Percentiles rank a stretch among this genome's conserved stretches.
phyloP scores from a whole-genome alignment of 345 rosid genomes.

The Carallia pectinifolia region DNA sequence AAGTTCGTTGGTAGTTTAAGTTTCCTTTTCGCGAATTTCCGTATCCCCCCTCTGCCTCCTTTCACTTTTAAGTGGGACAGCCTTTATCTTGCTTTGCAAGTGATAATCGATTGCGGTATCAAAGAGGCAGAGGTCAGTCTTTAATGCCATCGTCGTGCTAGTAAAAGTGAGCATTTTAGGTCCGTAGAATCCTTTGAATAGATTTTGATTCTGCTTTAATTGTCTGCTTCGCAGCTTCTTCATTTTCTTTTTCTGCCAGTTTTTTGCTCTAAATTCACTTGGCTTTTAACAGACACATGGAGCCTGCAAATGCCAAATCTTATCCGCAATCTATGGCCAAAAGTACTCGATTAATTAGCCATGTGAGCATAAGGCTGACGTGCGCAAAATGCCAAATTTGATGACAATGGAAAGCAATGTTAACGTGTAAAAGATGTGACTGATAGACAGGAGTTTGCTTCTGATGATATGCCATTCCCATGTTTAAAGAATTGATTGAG shows the following conservation, averaged over 20 bases:
- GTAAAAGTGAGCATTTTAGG: too few species aligned
- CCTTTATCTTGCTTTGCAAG: conserved; percentile 7
- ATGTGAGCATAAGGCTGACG: conserved; percentile 1
- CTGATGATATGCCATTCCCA: neutral
- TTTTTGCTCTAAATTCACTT: neutral
- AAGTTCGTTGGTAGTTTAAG: conserved; percentile 13
- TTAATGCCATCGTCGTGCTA: too few species aligned
- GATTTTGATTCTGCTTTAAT: neutral
- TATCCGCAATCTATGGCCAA: neutral
- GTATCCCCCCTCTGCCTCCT: too few species aligned
- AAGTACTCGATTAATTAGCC: conserved; percentile 2
- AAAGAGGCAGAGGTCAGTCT: too few species aligned
- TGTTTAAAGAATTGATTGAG: neutral
- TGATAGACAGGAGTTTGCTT: too few species aligned
- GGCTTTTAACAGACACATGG: neutral
- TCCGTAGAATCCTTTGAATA: neutral
- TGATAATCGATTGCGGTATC: neutral
- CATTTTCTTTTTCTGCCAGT: neutral
- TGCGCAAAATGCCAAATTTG: conserved; percentile 3
- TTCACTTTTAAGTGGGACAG: conserved; percentile 14
- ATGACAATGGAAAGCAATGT: neutral
- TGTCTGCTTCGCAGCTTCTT: neutral
- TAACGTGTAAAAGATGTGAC: neutral
- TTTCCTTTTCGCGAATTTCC: neutral
- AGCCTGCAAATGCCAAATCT: neutral